phyloP scores from a whole-genome alignment of 2,329 filamentous ascomycete genomes.

The Myriosclerotinia duriaeana region DNA sequence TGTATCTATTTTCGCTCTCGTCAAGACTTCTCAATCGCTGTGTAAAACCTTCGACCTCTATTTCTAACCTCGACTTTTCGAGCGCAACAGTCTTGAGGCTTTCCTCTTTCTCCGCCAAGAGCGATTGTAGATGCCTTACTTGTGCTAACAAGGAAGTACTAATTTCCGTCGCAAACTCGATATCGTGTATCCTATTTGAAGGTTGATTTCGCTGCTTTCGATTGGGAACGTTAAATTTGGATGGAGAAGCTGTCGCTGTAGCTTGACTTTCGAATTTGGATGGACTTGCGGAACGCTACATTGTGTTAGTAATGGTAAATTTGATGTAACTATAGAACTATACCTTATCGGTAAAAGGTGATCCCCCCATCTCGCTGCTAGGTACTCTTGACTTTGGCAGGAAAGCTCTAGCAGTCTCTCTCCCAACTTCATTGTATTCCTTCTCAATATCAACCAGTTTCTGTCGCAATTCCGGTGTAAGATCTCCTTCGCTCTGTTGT shows the following conservation, averaged over 20 bases:
- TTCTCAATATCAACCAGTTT: constrained; percentile 85
- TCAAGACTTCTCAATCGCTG: constrained; percentile 81
- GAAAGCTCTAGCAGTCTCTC: constrained; percentile 85
- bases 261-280: constrained; percentile 82
- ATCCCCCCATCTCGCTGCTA: constrained; percentile 59
- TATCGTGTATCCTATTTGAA: constrained; percentile 84
- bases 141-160: constrained; percentile 93
- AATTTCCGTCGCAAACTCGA: constrained; percentile 97
- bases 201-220: constrained; percentile 89
- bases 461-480: constrained; percentile 77
- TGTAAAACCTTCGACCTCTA: constrained; percentile 75
- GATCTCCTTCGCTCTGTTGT: constrained; percentile 71
- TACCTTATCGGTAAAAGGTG: constrained; percentile 51
- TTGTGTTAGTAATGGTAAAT: constrained; percentile 29
- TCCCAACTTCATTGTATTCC: constrained; percentile 91
- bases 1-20: constrained; percentile 93
- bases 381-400: constrained; percentile 79
- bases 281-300: constrained; percentile 67
- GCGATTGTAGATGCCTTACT: constrained; percentile 82
- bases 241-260: constrained; percentile 77
- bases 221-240: constrained; percentile 83
- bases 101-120: constrained; percentile 86
- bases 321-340: constrained; percentile 18
- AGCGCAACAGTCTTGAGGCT: constrained; percentile 71
- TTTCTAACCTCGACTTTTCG: constrained; percentile 77